phyloP scores from a whole-genome alignment of 805 yeast genomes.

The Wickerhamomyces chambardii region DNA sequence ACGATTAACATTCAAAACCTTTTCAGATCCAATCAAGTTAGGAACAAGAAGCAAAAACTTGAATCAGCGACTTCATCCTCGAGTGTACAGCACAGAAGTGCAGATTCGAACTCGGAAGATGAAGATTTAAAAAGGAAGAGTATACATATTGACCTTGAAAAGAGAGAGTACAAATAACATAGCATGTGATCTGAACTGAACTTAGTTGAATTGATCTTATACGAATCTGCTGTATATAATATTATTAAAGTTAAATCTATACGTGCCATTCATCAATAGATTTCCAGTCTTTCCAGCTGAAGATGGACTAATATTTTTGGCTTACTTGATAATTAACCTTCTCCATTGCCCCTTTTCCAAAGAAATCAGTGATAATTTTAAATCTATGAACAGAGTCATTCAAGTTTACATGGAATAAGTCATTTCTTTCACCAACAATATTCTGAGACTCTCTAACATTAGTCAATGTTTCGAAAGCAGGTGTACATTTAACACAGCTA shows the following conservation, averaged over 20 bases:
- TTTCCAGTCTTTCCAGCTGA: no score
- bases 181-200: no score
- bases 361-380: slow-evolving; percentile 68
- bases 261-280: no score
- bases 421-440: slow-evolving; percentile 51
- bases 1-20: slow-evolving; percentile 50
- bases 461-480: slow-evolving; percentile 59
- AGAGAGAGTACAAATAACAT: not conserved
- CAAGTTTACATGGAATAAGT: slow-evolving; percentile 51
- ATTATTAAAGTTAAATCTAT: no score
- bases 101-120: no score
- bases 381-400: slow-evolving; percentile 48
- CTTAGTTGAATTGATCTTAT: no score
- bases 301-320: no score
- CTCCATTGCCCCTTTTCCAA: slow-evolving; percentile 85
- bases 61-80: slow-evolving; percentile 25
- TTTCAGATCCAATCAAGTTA: slow-evolving; percentile 18
- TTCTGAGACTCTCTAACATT: slow-evolving; percentile 52
- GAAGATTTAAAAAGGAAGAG: no score
- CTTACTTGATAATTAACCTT: slow-evolving; percentile 6
- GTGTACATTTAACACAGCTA: slow-evolving; percentile 70
- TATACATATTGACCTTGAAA: no score
- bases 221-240: no score
- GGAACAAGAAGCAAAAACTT: slow-evolving; percentile 17
- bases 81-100: no score